Evolutionary conservation across 2,329 filamentous ascomycete species (phyloP), one percentile per base, ranked within the genome.

Genomic region (Neofusicoccum cordaticola): DNA sequence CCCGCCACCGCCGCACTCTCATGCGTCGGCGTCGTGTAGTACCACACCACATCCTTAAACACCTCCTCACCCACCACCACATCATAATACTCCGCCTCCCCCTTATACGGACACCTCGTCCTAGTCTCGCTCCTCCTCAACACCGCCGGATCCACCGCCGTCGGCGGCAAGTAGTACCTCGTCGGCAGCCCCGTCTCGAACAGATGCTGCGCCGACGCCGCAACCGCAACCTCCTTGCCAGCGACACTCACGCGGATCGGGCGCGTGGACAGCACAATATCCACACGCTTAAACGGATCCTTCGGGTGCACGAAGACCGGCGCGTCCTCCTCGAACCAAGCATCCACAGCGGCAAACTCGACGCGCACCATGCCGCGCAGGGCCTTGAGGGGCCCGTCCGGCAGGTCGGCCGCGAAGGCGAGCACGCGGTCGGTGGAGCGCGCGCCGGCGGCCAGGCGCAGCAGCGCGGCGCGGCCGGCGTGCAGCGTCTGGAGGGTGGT

Each of bases 81-180:
- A 63, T 85, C 69, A 67, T 88, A 89, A 66, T 89, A 90, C 63
- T 84, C 80, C 0, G 88, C 88, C 62, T 84, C 81, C 1, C 88
- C 88, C 71, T 90, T 90, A 69, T 90, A 90, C 2, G 88, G 88
- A 72, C 88, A 90, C 61, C 79, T 75, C 0, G 85, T 88, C n/a
- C 71, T 74, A 0, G 83, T 85, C 1, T 77, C 71, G 68, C 85
- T 89, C 6, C 79, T 78, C 0, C 74, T 73, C 11, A 89, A 74
- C 9, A 89, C 74, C 6, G 81, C 68, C 2, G 74, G 69, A 67
- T 75, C 77, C 1, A 88, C 78, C 2, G 80, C 74, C 0, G 83
- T 83, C 0, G 83, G 74, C 0, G 86, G 83, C 2, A 88, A 67
- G 69, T 90, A 90, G 70, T 84, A 88, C 1, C 88, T 79, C 1